Conservation (phyloP, 306 rosid genomes). For the Glycine soja region DNA sequence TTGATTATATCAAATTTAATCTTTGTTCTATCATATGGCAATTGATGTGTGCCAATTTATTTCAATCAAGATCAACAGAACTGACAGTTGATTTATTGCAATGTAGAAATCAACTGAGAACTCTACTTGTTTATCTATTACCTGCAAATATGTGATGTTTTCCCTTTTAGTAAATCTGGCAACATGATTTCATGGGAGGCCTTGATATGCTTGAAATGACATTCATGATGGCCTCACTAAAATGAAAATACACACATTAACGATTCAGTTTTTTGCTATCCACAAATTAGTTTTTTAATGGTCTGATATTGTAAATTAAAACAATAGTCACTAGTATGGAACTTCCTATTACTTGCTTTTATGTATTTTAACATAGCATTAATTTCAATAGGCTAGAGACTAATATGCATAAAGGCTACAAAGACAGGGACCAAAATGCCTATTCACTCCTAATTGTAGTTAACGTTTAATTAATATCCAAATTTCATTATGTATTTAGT, state of each 20-base stretch:
- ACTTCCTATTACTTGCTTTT: slow-evolving; percentile 14
- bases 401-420: too few relatives aligned
- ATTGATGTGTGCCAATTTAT: slow-evolving; percentile 7
- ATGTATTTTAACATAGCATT: not conserved
- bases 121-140: not conserved
- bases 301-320: not conserved
- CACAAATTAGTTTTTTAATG: not conserved
- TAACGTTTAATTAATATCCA: too few relatives aligned
- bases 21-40: slow-evolving; percentile 23
- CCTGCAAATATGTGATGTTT: slow-evolving; percentile 12
- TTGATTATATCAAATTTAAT: slow-evolving; percentile 19
- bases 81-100: slow-evolving; percentile 19
- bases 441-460: too few relatives aligned
- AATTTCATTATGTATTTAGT: too few relatives aligned
- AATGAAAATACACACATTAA: not conserved
- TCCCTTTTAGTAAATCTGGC: slow-evolving; percentile 6
- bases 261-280: not conserved
- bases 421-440: too few relatives aligned
- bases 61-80: not conserved
- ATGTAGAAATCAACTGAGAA: slow-evolving; percentile 28
- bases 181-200: slow-evolving; percentile 12
- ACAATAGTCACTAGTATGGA: not conserved
- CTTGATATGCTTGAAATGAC: not conserved
- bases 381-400: too few relatives aligned
- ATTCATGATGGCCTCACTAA: not conserved